A percentile compares a stretch with the other conserved stretches of the same genome.
phyloP scores from a whole-genome alignment of 2,329 filamentous ascomycete species.

The Fusarium tricinctum region DNA sequence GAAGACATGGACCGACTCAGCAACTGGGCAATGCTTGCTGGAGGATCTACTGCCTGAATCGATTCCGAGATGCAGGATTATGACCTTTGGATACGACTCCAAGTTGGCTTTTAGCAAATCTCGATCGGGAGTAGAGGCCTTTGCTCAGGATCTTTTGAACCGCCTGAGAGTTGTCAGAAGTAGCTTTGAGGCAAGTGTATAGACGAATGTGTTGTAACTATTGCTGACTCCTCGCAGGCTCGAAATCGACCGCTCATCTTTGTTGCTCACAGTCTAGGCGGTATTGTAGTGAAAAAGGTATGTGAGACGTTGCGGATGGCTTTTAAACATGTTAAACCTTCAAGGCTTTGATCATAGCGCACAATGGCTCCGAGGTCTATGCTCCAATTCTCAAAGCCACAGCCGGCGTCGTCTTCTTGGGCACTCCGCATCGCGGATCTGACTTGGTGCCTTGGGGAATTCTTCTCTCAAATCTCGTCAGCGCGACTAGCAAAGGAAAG shows the following conservation, averaged over 20 bases:
- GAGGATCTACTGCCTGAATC: background rate
- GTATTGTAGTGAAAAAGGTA: background rate
- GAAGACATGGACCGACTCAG: background rate
- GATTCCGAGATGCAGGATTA: background rate
- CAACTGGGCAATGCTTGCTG: background rate
- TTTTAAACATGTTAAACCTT: background rate
- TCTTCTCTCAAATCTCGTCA: background rate
- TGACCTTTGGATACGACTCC: conserved; percentile 4
- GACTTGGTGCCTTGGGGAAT: background rate
- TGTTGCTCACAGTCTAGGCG: background rate
- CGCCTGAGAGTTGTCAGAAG: background rate
- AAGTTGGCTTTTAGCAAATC: background rate
- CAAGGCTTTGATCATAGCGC: background rate
- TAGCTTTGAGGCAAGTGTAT: too few species aligned
- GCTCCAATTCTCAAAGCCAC: background rate
- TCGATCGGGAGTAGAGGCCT: background rate
- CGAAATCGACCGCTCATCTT: background rate
- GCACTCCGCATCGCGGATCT: background rate
- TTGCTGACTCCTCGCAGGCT: background rate
- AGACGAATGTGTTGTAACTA: too few species aligned
- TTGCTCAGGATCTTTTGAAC: background rate
- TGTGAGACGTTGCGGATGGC: too few species aligned
- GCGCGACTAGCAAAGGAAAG: too few species aligned
- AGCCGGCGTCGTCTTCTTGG: background rate
- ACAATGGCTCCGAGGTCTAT: background rate